Evolutionary conservation across 2,329 filamentous ascomycete genomes (phyloP).

Genomic region (Nigrograna mackinnonii): DNA sequence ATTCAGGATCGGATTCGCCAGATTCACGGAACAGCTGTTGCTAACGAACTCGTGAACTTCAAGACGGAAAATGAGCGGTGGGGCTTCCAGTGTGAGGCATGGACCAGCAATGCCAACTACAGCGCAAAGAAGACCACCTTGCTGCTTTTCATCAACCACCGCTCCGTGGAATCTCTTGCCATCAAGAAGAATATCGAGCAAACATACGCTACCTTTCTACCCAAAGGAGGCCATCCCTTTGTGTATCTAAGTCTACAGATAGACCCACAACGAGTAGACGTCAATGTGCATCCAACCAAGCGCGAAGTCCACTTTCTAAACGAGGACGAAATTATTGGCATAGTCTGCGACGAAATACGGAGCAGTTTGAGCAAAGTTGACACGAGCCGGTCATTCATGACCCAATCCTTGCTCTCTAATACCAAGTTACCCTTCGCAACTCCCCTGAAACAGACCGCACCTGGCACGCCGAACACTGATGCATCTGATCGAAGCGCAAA

Average conservation of each 20-base stretch:
- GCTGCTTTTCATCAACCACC: constrained; percentile 94
- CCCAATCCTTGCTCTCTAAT: constrained; percentile 75
- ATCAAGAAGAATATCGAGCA: constrained; percentile 92
- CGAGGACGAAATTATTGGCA: constrained; percentile 92
- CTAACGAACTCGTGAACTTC: constrained; percentile 85
- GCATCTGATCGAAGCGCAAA: constrained; percentile 33
- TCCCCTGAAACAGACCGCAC: constrained; percentile 41
- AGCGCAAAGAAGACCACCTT: constrained; percentile 86
- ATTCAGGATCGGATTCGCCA: constrained; percentile 85
- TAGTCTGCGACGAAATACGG: constrained; percentile 79
- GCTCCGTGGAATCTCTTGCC: constrained; percentile 84
- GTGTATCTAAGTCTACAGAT: constrained; percentile 91
- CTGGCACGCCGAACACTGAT: constrained; percentile 22
- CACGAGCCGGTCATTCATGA: constrained; percentile 91
- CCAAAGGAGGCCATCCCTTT: constrained; percentile 93
- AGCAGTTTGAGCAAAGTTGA: constrained; percentile 83
- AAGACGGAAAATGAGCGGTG: constrained; percentile 72
- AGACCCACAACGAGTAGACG: constrained; percentile 88
- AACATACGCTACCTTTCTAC: constrained; percentile 82
- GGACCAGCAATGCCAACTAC: constrained; percentile 92
- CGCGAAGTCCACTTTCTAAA: constrained; percentile 96
- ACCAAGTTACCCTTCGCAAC: constrained; percentile 42
- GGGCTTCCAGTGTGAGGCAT: constrained; percentile 81
- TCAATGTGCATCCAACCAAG: constrained; percentile 97
- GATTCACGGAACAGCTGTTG: constrained; percentile 81